Conservation (phyloP, 176 grass and related monocot species). For the Triticum urartu region DNA sequence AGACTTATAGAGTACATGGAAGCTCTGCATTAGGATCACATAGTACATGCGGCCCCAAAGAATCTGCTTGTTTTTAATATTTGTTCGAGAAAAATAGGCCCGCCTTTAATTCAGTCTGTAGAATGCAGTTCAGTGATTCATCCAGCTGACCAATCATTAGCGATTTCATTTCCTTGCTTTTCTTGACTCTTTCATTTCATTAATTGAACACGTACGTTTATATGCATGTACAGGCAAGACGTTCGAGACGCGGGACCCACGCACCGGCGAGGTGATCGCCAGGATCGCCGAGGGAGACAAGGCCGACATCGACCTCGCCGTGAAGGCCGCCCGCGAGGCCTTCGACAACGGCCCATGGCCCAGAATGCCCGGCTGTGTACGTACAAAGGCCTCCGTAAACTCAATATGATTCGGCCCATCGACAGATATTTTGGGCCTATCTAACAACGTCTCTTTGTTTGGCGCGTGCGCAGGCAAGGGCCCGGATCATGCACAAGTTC, state of each 20-base stretch:
- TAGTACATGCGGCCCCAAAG: background rate
- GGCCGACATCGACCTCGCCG: constrained; percentile 75
- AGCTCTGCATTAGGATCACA: background rate
- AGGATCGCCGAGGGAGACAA: constrained; percentile 64
- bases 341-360: constrained; percentile 93
- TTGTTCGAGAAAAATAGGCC: too few species aligned
- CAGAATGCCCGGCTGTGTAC: constrained; percentile 81
- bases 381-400: background rate
- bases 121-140: too few species aligned
- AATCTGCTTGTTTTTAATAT: background rate
- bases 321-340: constrained; percentile 73
- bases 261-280: constrained; percentile 71
- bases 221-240: constrained; percentile 52
- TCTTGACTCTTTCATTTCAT: too few species aligned
- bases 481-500: constrained; percentile 57
- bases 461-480: constrained; percentile 48
- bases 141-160: too few species aligned
- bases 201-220: background rate
- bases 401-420: background rate
- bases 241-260: constrained; percentile 71
- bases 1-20: background rate
- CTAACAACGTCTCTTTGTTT: background rate
- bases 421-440: background rate
- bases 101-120: too few species aligned
- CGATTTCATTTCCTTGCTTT: too few species aligned